Evolutionary conservation across 2,329 filamentous ascomycete genomes (phyloP).

Genomic region (Aspergillus sp.): DNA sequence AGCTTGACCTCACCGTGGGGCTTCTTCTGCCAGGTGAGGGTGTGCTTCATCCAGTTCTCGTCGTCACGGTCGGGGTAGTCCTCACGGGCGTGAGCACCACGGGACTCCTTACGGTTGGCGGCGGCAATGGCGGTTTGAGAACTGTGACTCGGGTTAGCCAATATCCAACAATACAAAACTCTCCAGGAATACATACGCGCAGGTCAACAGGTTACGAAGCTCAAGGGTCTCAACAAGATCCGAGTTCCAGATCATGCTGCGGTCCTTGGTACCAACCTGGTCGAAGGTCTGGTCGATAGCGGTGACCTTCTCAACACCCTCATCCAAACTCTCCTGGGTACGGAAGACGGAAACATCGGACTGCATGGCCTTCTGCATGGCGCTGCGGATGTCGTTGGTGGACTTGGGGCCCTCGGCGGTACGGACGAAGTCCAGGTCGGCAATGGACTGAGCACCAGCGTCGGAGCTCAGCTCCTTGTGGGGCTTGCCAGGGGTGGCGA

Average conservation of each 20-base stretch:
- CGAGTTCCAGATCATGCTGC: constrained; percentile 99
- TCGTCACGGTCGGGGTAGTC: constrained; percentile 96
- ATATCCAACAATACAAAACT: background rate
- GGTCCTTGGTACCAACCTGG: constrained; percentile 92
- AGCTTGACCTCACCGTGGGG: constrained; percentile 86
- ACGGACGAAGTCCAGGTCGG: constrained; percentile 80
- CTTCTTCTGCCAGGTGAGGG: constrained; percentile 90
- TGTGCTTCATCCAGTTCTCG: constrained; percentile 99
- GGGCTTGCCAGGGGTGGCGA: constrained; percentile 78
- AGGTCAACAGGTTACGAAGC: constrained; percentile 91
- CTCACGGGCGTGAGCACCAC: constrained; percentile 95
- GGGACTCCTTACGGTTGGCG: constrained; percentile 93
- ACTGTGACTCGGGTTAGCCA: constrained; percentile 44
- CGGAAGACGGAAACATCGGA: constrained; percentile 95
- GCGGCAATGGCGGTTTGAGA: constrained; percentile 89
- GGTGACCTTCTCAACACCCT: constrained; percentile 85
- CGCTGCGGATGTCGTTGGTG: constrained; percentile 82
- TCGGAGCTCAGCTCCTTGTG: constrained; percentile 80
- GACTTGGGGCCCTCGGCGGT: constrained; percentile 81
- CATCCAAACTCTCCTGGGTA: constrained; percentile 88
- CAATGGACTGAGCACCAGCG: constrained; percentile 83
- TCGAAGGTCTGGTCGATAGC: constrained; percentile 79
- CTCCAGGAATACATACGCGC: constrained; percentile 68
- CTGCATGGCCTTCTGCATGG: constrained; percentile 99
- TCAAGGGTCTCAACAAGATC: constrained; percentile 96